A percentile compares a stretch with the other conserved stretches of the same genome.
These are phyloP conservation scores for Podaxis pistillaris DNA, from an alignment of 768 basidiomycete genomes.

Conservation along the genomic window DNA sequence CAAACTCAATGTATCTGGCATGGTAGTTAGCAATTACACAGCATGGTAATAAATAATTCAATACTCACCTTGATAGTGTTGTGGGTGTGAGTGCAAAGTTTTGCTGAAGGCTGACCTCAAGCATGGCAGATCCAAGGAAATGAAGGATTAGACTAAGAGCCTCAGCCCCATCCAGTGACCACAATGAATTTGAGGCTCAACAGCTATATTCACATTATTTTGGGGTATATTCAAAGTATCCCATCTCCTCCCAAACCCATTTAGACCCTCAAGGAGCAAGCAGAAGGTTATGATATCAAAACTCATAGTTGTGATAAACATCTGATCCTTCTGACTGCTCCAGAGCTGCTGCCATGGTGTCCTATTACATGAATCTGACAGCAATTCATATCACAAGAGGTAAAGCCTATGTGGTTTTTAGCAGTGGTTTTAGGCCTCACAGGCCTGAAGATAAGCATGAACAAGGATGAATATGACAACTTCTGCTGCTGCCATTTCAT, in stretches of 20 bases:
- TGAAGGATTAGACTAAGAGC: slow-evolving; percentile 39
- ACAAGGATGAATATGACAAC: too few species aligned
- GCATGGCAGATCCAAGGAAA: slow-evolving; percentile 36
- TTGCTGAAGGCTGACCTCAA: slow-evolving; percentile 32
- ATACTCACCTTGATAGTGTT: slow-evolving; percentile 22
- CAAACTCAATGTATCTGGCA: slow-evolving; percentile 32
- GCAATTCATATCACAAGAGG: slow-evolving; percentile 29
- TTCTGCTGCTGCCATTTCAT: too few species aligned
- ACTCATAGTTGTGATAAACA: slow-evolving; percentile 46
- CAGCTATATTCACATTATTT: slow-evolving; percentile 22
- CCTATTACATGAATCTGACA: slow-evolving; percentile 28
- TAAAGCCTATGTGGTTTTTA: slow-evolving; percentile 16
- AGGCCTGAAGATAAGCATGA: too few species aligned
- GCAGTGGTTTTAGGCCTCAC: too few species aligned
- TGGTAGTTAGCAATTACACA: too few species aligned
- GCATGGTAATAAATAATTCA: too few species aligned
- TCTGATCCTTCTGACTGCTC: slow-evolving; percentile 27
- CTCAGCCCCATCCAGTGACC: slow-evolving; percentile 36
- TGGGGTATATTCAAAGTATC: slow-evolving; percentile 24
- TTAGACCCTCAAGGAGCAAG: slow-evolving; percentile 28
- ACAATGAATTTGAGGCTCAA: slow-evolving; percentile 22
- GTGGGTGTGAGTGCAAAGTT: slow-evolving; percentile 42
- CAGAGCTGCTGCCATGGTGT: slow-evolving; percentile 38
- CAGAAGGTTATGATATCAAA: slow-evolving; percentile 36
- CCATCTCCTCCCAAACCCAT: too few species aligned